Conservation (phyloP, 129 eudicot genomes). For the Rutidosis leptorrhynchoides region DNA sequence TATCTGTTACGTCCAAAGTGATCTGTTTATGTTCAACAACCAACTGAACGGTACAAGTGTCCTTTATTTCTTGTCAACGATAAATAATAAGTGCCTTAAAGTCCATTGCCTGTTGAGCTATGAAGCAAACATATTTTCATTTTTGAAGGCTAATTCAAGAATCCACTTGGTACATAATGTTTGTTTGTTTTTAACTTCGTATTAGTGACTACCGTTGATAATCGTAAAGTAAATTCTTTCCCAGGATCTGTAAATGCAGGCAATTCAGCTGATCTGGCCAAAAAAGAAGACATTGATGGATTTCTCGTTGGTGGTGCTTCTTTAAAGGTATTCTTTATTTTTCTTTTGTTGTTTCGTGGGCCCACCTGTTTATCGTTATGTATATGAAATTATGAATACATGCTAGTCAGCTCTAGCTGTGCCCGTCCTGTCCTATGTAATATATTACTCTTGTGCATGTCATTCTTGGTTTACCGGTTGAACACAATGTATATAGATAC, state of each 20-base stretch:
- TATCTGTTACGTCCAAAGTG: neutral
- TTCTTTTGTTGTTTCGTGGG: conserved; percentile 10
- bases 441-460: neutral
- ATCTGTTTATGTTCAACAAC: neutral
- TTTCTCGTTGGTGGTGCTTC: conserved; percentile 98
- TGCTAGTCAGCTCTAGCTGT: too few species aligned
- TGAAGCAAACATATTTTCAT: neutral
- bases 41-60: neutral
- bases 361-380: neutral
- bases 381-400: too few species aligned
- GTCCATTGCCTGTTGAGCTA: neutral
- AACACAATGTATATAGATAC: neutral
- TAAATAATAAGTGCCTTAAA: neutral
- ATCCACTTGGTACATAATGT: neutral
- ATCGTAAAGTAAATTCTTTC: neutral
- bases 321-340: conserved; percentile 54
- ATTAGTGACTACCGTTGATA: conserved; percentile 3
- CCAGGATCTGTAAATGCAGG: conserved; percentile 95
- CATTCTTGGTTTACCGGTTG: neutral
- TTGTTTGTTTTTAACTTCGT: neutral
- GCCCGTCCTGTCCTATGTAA: neutral
- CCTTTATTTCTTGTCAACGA: neutral
- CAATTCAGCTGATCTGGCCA: conserved; percentile 84
- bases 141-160: neutral
- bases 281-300: conserved; percentile 86